Percentiles rank a stretch among this genome's conserved stretches.
These are phyloP conservation scores for Combretum micranthum DNA, from an alignment of 345 rosid genomes.

Conservation along the genomic window DNA sequence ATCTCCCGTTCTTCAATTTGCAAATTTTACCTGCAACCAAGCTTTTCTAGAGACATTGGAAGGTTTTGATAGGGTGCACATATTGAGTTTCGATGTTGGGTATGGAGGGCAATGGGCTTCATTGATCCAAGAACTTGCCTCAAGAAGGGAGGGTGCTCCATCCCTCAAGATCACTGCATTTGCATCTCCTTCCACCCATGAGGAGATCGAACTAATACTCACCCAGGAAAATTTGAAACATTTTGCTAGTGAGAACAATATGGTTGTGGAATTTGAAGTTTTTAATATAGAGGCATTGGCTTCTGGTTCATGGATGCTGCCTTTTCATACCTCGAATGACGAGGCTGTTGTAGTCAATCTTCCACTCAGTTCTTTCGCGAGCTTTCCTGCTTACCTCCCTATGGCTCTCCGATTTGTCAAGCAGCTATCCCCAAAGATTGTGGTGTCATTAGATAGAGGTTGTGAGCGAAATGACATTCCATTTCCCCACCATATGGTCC, in stretches of 20 bases:
- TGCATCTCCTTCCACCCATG: slow-evolving; percentile 44
- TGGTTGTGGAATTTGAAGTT: slow-evolving; percentile 63
- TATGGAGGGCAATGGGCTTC: slow-evolving; percentile 96
- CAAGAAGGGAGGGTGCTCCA: slow-evolving; percentile 43
- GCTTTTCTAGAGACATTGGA: slow-evolving; percentile 64
- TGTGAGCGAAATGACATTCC: slow-evolving; percentile 73
- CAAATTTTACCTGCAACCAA: slow-evolving; percentile 84
- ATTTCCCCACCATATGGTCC: slow-evolving; percentile 65
- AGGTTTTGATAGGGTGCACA: slow-evolving; percentile 58
- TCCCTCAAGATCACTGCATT: slow-evolving; percentile 65
- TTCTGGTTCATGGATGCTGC: slow-evolving; percentile 40
- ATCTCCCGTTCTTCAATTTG: slow-evolving; percentile 78
- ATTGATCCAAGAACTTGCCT: slow-evolving; percentile 80
- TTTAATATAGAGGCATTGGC: slow-evolving; percentile 43
- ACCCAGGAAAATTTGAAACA: slow-evolving; percentile 61
- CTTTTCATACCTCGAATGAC: slow-evolving; percentile 19
- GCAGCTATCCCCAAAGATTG: slow-evolving; percentile 69
- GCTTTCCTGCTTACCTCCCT: slow-evolving; percentile 47
- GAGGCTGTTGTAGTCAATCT: slow-evolving; percentile 75
- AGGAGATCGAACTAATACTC: slow-evolving; percentile 60
- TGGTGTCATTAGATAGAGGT: slow-evolving; percentile 75
- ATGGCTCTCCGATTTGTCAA: slow-evolving; percentile 57
- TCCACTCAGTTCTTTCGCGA: slow-evolving; percentile 50
- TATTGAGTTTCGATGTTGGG: slow-evolving; percentile 81
- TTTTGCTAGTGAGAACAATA: slow-evolving; percentile 66